phyloP scores from a whole-genome alignment of 2,329 filamentous ascomycete species.

The Fusarium sp. region DNA sequence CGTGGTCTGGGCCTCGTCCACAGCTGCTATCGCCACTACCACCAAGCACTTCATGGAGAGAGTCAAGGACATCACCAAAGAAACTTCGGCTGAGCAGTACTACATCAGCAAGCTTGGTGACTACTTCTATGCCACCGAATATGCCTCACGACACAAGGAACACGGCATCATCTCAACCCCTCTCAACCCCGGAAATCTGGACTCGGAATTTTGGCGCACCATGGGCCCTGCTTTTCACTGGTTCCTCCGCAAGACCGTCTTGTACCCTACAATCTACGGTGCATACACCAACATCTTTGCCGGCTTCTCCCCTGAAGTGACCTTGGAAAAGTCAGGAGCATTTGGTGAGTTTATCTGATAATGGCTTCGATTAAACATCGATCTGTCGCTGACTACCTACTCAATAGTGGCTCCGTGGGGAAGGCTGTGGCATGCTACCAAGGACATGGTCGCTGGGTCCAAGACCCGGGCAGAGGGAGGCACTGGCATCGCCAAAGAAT shows the following conservation, averaged over 20 bases:
- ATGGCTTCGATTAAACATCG: not conserved
- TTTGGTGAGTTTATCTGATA: slow-evolving; percentile 23
- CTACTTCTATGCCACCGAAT: slow-evolving; percentile 49
- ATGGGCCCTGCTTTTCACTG: slow-evolving; percentile 29
- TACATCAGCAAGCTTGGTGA: slow-evolving; percentile 49
- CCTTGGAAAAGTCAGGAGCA: slow-evolving; percentile 40
- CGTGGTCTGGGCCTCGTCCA: slow-evolving; percentile 50
- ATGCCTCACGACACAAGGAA: slow-evolving; percentile 41
- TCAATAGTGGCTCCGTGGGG: slow-evolving; percentile 53
- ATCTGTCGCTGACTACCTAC: not conserved
- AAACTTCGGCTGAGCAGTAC: slow-evolving; percentile 34
- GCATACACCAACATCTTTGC: slow-evolving; percentile 63
- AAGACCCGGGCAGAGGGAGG: slow-evolving; percentile 51
- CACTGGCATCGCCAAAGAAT: slow-evolving; percentile 46
- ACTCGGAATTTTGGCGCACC: slow-evolving; percentile 52
- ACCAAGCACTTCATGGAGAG: slow-evolving; percentile 38
- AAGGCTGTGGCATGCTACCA: slow-evolving; percentile 46
- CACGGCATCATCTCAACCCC: slow-evolving; percentile 48
- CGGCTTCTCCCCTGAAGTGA: slow-evolving; percentile 58
- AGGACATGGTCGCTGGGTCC: slow-evolving; percentile 44
- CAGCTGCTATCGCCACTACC: slow-evolving; percentile 21
- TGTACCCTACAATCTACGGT: slow-evolving; percentile 51
- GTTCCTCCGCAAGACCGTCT: slow-evolving; percentile 30
- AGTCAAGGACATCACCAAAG: slow-evolving; percentile 27
- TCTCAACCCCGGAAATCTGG: slow-evolving; percentile 55